These are phyloP conservation scores for Xylaria sp. DNA, from an alignment of 2,329 filamentous ascomycete genomes.

Conservation along the genomic window DNA sequence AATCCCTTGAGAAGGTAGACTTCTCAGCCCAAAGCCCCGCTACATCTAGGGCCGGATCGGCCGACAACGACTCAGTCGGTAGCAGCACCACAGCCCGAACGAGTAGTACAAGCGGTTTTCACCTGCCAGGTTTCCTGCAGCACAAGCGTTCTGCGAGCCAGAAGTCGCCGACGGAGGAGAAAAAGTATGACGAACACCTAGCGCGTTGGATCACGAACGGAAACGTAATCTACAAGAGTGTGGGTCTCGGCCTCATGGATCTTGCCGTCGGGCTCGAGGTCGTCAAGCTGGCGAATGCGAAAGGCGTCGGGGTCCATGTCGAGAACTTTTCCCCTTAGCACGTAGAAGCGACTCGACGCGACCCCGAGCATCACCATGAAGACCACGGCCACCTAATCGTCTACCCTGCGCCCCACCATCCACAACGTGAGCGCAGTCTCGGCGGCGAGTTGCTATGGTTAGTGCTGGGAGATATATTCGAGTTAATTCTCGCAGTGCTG, in stretches of 20 bases:
- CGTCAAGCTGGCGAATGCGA: slow-evolving; percentile 59
- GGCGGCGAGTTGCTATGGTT: too few relatives aligned
- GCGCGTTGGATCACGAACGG: slow-evolving; percentile 63
- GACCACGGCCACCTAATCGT: too few relatives aligned
- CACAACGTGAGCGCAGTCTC: too few relatives aligned
- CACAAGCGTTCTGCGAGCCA: slow-evolving; percentile 43
- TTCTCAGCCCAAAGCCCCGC: slow-evolving; percentile 42
- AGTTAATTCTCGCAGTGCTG: too few relatives aligned
- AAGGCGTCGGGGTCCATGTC: slow-evolving; percentile 59
- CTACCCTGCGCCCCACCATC: too few relatives aligned
- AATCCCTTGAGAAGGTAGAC: slow-evolving; percentile 44
- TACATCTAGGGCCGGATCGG: slow-evolving; percentile 48
- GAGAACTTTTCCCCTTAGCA: slow-evolving; percentile 49
- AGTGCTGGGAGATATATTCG: too few relatives aligned
- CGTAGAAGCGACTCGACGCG: not conserved
- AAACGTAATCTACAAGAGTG: slow-evolving; percentile 72
- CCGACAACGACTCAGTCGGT: not conserved
- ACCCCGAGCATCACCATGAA: not conserved
- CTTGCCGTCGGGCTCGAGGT: slow-evolving; percentile 65
- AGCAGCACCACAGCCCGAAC: not conserved
- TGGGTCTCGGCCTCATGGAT: slow-evolving; percentile 71
- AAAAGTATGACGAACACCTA: slow-evolving; percentile 55
- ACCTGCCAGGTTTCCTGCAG: slow-evolving; percentile 30
- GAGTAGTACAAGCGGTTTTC: slow-evolving; percentile 16
- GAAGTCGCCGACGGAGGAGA: slow-evolving; percentile 39